Conservation (phyloP, 2,329 filamentous ascomycete genomes). For the Pestalotiopsis sp. region DNA sequence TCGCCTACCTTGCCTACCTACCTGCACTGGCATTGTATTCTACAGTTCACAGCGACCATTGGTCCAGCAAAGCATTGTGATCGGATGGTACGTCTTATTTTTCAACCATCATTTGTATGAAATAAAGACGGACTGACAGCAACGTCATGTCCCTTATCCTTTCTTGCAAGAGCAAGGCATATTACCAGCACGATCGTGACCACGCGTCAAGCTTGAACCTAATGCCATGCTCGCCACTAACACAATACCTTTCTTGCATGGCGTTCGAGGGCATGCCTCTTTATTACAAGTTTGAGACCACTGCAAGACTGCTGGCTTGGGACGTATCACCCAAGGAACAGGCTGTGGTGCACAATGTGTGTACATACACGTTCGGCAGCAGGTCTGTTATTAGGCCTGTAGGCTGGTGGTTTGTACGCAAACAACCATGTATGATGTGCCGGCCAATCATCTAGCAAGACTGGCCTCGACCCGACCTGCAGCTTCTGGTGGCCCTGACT, state of each 20-base stretch:
- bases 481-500: not conserved
- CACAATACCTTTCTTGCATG: not conserved
- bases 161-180: not conserved
- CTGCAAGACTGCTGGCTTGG: not conserved
- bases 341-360: not conserved
- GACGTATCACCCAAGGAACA: not conserved
- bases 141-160: not conserved
- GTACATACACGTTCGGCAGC: not conserved
- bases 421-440: not conserved
- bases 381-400: not conserved
- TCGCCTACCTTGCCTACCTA: not conserved
- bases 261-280: not conserved
- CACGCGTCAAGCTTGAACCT: not conserved
- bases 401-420: not conserved
- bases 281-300: not conserved
- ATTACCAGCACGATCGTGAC: not conserved
- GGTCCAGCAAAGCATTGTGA: constrained; percentile 3
- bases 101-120: not conserved
- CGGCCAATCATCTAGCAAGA: not conserved
- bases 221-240: not conserved
- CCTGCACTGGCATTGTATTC: not conserved
- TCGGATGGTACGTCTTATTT: not conserved
- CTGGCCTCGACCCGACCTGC: not conserved
- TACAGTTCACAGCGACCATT: not conserved
- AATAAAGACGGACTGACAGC: not conserved